Conservation (phyloP, 1,284 basidiomycete species). For the Puccinia polysora region DNA sequence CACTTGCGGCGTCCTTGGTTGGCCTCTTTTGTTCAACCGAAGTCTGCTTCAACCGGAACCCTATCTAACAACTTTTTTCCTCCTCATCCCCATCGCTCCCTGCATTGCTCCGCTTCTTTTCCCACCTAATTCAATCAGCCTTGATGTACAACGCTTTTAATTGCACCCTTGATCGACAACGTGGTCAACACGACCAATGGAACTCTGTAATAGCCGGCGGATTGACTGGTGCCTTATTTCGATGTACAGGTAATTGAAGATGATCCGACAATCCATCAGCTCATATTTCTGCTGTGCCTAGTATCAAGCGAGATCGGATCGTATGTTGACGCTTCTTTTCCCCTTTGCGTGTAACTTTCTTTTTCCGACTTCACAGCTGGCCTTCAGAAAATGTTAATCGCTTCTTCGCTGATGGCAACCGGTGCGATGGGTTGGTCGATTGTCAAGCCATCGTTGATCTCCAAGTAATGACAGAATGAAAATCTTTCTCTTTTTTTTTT, state of each 20-base stretch:
- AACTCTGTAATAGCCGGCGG: slow-evolving; percentile 90
- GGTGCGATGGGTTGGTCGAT: slow-evolving; percentile 38
- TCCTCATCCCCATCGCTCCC: background rate
- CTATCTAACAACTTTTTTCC: background rate
- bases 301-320: too few relatives aligned
- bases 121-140: slow-evolving; percentile 58
- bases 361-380: slow-evolving; percentile 1
- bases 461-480: background rate
- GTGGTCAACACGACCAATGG: slow-evolving; percentile 76
- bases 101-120: background rate
- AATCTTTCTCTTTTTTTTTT: background rate
- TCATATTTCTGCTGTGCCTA: too few relatives aligned
- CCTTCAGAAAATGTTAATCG: slow-evolving; percentile 38
- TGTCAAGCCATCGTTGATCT: slow-evolving; percentile 23
- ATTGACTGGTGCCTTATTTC: slow-evolving; percentile 84
- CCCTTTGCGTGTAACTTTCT: background rate
- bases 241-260: slow-evolving; percentile 90
- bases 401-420: slow-evolving; percentile 31
- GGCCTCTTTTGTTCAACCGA: slow-evolving; percentile 47
- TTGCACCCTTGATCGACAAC: slow-evolving; percentile 79
- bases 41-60: background rate
- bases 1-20: slow-evolving; percentile 93
- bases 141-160: slow-evolving; percentile 95
- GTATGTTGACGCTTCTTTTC: background rate
- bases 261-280: too few relatives aligned